A percentile compares a stretch with the other conserved stretches of the same genome.
These are phyloP conservation scores for Melastoma malabathricum DNA, from an alignment of 345 rosid species.

Conservation along the genomic window DNA sequence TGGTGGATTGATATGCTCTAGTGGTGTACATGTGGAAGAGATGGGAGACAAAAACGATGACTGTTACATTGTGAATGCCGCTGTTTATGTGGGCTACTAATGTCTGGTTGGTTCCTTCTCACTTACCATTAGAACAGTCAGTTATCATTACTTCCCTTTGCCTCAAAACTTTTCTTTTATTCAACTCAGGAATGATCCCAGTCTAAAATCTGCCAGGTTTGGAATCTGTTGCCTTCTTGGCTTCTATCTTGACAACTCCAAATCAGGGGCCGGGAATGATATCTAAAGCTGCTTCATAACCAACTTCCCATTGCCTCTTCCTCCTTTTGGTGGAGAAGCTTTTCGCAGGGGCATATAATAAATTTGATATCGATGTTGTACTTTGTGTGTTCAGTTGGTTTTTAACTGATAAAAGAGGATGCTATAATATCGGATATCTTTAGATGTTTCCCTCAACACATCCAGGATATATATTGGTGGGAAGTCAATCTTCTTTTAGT, in stretches of 20 bases:
- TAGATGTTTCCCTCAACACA: background rate
- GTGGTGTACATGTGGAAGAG: conserved; percentile 69
- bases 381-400: no score
- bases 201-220: no score
- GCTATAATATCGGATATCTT: background rate
- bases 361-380: no score
- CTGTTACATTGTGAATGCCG: conserved; percentile 80
- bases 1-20: conserved; percentile 82
- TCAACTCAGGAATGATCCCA: background rate
- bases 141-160: conserved; percentile 1
- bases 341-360: no score
- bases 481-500: no score
- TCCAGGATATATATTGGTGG: no score
- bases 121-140: conserved; percentile 13
- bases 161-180: background rate
- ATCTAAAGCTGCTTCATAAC: background rate
- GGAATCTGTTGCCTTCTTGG: background rate
- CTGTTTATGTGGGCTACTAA: conserved; percentile 78
- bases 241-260: background rate
- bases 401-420: no score
- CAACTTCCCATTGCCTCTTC: no score
- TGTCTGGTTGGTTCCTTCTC: background rate
- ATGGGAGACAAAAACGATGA: conserved; percentile 85
- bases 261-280: background rate
- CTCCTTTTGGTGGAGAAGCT: no score